phyloP scores from a whole-genome alignment of 257 asterid species.

The Plantago elongata region DNA sequence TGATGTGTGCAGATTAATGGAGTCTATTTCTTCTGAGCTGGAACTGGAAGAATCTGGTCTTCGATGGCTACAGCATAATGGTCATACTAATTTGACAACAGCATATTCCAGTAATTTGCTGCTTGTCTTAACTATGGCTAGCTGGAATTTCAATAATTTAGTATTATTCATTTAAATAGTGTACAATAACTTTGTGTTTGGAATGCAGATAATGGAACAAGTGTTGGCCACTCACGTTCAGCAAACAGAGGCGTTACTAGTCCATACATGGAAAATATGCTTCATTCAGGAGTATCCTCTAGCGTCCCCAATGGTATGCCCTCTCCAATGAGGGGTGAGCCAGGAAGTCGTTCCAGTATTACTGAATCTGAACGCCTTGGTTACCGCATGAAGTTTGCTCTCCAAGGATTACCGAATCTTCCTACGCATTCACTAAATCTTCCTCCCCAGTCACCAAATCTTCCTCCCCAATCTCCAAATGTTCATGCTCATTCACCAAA shows the following conservation, averaged over 20 bases:
- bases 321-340: constrained; percentile 47
- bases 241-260: constrained; percentile 43
- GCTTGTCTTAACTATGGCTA: constrained; percentile 12
- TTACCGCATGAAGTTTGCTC: constrained; percentile 54
- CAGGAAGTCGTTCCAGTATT: constrained; percentile 48
- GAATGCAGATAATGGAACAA: constrained; percentile 39
- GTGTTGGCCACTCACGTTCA: constrained; percentile 35
- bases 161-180: constrained; percentile 14
- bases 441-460: no score
- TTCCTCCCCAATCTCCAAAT: no score
- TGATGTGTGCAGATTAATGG: constrained; percentile 46
- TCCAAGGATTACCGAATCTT: constrained; percentile 45
- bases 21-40: constrained; percentile 52
- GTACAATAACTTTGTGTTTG: constrained; percentile 44
- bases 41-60: constrained; percentile 59
- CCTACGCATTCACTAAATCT: no score
- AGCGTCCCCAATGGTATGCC: constrained; percentile 63
- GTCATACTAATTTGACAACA: constrained; percentile 45
- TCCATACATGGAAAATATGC: constrained; percentile 49
- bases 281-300: constrained; percentile 56
- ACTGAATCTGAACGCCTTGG: constrained; percentile 48
- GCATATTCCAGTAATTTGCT: constrained; percentile 70
- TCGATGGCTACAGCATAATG: constrained; percentile 48
- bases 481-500: no score
- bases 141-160: constrained; percentile 20